A percentile compares a stretch with the other conserved stretches of the same genome.
These are phyloP conservation scores for Paecilomyces dactylethromorphus DNA, from an alignment of 2,329 filamentous ascomycete species.

Conservation along the genomic window DNA sequence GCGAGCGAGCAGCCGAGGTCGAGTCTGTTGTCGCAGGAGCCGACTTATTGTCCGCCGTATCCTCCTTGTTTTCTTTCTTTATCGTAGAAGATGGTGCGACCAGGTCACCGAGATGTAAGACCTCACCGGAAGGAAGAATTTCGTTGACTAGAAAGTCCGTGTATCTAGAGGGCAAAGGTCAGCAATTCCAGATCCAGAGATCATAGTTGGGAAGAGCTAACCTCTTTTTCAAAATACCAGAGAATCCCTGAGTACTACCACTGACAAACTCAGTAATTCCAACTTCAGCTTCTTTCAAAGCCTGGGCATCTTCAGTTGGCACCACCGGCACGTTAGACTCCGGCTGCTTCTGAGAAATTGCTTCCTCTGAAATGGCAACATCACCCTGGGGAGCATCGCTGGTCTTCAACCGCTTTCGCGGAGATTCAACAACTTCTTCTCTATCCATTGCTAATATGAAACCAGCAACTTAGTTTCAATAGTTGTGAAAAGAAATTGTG, in stretches of 20 bases:
- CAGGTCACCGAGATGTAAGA: conserved; percentile 62
- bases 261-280: conserved; percentile 62
- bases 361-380: conserved; percentile 8
- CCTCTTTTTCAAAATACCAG: conserved; percentile 62
- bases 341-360: conserved; percentile 5
- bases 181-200: neutral
- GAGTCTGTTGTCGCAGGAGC: conserved; percentile 4
- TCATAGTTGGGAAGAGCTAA: conserved; percentile 15
- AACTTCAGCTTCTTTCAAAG: conserved; percentile 38
- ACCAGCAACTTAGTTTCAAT: neutral
- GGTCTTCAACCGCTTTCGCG: conserved; percentile 14
- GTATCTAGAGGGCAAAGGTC: conserved; percentile 49
- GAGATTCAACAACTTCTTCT: conserved; percentile 10
- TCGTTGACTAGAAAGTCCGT: conserved; percentile 93
- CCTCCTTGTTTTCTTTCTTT: conserved; percentile 3
- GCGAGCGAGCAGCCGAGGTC: conserved; percentile 4
- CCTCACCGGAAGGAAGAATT: conserved; percentile 67
- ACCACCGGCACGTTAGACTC: conserved; percentile 4
- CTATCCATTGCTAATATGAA: conserved; percentile 1
- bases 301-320: conserved; percentile 21
- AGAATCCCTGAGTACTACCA: conserved; percentile 51
- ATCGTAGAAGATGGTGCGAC: conserved; percentile 16
- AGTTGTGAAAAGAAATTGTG: neutral
- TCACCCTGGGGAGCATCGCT: conserved; percentile 13
- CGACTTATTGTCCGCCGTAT: conserved; percentile 1